Percentiles rank a stretch among this genome's conserved stretches.
Conservation (phyloP, 495 filamentous ascomycete species). For the Entonaema liquescens region DNA sequence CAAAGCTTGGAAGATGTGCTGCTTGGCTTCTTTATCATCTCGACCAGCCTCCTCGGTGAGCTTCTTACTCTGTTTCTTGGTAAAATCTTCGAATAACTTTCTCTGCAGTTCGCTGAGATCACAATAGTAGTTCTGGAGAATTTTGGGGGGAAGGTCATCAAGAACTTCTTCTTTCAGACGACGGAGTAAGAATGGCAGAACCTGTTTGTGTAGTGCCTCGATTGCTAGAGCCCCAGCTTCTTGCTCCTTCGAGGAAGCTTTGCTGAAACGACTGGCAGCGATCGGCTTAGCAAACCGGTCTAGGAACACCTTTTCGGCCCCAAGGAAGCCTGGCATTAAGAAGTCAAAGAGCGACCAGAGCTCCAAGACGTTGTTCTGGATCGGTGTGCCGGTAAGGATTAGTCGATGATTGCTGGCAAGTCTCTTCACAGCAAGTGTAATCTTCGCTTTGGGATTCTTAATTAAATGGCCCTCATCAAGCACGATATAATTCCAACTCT, state of each 20-base stretch:
- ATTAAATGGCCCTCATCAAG: constrained; percentile 98
- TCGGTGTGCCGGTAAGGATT: constrained; percentile 95
- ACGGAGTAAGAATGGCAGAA: constrained; percentile 93
- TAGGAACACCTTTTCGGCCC: constrained; percentile 97
- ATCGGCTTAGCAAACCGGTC: constrained; percentile 98
- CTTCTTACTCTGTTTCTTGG: constrained; percentile 86
- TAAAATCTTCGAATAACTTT: constrained; percentile 95
- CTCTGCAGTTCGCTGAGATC: constrained; percentile 95
- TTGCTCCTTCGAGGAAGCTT: constrained; percentile 97
- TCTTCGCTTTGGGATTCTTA: constrained; percentile 96
- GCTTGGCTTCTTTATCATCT: constrained; percentile 88
- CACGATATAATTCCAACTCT: constrained; percentile 96
- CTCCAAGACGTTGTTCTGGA: constrained; percentile 97
- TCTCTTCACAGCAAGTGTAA: constrained; percentile 87
- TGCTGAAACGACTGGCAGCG: constrained; percentile 90
- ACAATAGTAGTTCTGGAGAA: constrained; percentile 99
- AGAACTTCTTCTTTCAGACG: constrained; percentile 98
- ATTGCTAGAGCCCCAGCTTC: constrained; percentile 96
- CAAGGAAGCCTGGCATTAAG: constrained; percentile 97
- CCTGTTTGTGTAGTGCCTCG: constrained; percentile 96
- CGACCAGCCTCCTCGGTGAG: constrained; percentile 79
- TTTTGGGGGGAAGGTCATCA: constrained; percentile 96
- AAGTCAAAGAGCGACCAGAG: constrained; percentile 99
- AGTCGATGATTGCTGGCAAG: constrained; percentile 90
- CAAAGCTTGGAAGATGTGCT: constrained; percentile 98